Percentiles rank a stretch among this genome's conserved stretches.
Evolutionary conservation across 805 yeast species (phyloP).

Genomic region (Ogataea zsoltii): DNA sequence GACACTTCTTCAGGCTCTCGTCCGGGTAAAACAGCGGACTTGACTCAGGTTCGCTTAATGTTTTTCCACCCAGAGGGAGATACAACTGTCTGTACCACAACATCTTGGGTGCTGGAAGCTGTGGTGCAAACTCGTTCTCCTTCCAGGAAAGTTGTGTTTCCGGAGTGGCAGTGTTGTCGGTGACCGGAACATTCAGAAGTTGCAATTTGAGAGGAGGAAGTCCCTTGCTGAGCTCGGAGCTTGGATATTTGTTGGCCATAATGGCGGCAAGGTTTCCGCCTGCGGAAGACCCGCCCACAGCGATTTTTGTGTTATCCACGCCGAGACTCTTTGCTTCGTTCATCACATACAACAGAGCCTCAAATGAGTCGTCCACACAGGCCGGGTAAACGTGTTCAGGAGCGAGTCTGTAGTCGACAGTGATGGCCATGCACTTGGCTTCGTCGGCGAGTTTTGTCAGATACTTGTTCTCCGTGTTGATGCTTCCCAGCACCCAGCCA

Average conservation of each 20-base stretch:
- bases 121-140: conserved; percentile 40
- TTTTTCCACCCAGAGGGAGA: conserved; percentile 40
- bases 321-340: conserved; percentile 28
- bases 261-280: conserved; percentile 41
- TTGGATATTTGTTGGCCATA: conserved; percentile 32
- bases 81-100: conserved; percentile 44
- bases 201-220: conserved; percentile 41
- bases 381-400: conserved; percentile 53
- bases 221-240: conserved; percentile 18
- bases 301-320: conserved; percentile 36
- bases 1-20: conserved; percentile 38
- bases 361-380: conserved; percentile 44
- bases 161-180: conserved; percentile 42
- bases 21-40: conserved; percentile 43
- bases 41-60: conserved; percentile 35
- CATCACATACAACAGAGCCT: conserved; percentile 35
- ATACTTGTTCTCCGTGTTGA: conserved; percentile 38
- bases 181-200: conserved; percentile 45
- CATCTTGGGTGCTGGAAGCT: conserved; percentile 46
- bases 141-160: conserved; percentile 40
- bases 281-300: conserved; percentile 50
- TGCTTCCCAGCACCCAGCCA: conserved; percentile 36
- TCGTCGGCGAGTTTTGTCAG: conserved; percentile 41
- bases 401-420: conserved; percentile 50
- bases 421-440: conserved; percentile 37